Base-by-base conservation (phyloP, 106 monocot species). In the Dioscorea alata region DNA sequence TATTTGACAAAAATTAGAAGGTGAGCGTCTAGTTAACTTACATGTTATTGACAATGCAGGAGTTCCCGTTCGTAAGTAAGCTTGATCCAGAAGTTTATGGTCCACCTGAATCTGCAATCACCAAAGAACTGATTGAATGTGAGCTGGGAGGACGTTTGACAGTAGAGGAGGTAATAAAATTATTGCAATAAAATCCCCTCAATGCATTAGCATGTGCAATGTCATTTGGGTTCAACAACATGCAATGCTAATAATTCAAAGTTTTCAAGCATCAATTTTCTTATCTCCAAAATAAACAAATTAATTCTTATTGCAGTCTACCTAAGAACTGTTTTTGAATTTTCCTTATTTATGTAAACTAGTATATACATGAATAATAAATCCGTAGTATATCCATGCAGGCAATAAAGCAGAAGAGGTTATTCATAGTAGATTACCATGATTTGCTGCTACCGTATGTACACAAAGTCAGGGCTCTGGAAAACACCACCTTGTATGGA, bases 341-440 rank as follows among this genome's bases (percentile, higher is more conserved):
- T 3, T 28, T 28, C 28, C 28, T 28, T 28, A 33, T 8, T 18
- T 10, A 28, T 22, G 50, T 32, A 34, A 57, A 34, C 34, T 58
- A 16, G 2, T 57, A 12, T 7, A 35, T 69, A 5, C 0, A n/a
- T n/a, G n/a, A n/a, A n/a, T n/a, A n/a, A n/a, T n/a, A n/a, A n/a
- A 25, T 0, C 10, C 20, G 23, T 25, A 62, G 63, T 5, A 10
- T 31, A 6, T 63, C 2, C 34, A 13, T 8, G 24, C 71, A 93
- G 88, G 94, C 90, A 8, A 20, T 94, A 17, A 17, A 79, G 79
- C 17, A 79, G 63, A 85, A 88, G 79, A 87, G 24, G 53, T 42
- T 94, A 52, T 90, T 85, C 79, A 76, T 85, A 10, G 33, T 94
- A 12, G 85, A 94, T 63, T 90, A 90, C 77, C 94, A 94, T 58